Conservation (phyloP, 2,329 filamentous ascomycete genomes). For the Fonsecaea pedrosoi region DNA sequence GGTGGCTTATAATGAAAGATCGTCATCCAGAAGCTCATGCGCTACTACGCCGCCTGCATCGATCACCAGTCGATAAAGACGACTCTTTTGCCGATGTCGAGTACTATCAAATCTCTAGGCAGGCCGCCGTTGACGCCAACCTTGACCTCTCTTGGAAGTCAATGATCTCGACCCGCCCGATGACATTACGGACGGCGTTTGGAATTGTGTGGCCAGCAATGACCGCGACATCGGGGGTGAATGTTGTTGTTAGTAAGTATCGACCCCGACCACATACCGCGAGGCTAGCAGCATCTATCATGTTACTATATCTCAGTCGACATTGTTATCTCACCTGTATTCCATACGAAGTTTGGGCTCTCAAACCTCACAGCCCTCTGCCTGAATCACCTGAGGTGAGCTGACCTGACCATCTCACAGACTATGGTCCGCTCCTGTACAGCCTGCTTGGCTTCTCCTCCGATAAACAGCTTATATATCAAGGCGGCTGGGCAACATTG, state of each 20-base stretch:
- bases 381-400: not conserved
- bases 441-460: conserved; percentile 20
- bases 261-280: too few relatives aligned
- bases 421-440: conserved; percentile 27
- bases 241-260: too few relatives aligned
- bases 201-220: not conserved
- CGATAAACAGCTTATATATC: conserved; percentile 21
- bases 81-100: conserved; percentile 14
- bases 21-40: not conserved
- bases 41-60: too few relatives aligned
- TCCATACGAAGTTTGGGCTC: too few relatives aligned
- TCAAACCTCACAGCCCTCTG: conserved; percentile 2
- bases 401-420: not conserved
- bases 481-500: conserved; percentile 21
- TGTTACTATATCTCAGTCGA: too few relatives aligned
- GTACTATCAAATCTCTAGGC: conserved; percentile 20
- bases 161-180: conserved; percentile 16
- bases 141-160: conserved; percentile 15
- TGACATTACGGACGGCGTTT: conserved; percentile 14
- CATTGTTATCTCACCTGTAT: too few relatives aligned
- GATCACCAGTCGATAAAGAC: conserved; percentile 6
- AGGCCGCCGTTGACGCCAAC: conserved; percentile 15
- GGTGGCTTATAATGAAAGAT: conserved; percentile 20
- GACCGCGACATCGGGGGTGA: too few relatives aligned
- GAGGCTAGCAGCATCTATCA: too few relatives aligned